A percentile compares a stretch with the other conserved stretches of the same genome.
Evolutionary conservation across 1,284 basidiomycete species (phyloP).

Genomic region (Ustilago loliicola): DNA sequence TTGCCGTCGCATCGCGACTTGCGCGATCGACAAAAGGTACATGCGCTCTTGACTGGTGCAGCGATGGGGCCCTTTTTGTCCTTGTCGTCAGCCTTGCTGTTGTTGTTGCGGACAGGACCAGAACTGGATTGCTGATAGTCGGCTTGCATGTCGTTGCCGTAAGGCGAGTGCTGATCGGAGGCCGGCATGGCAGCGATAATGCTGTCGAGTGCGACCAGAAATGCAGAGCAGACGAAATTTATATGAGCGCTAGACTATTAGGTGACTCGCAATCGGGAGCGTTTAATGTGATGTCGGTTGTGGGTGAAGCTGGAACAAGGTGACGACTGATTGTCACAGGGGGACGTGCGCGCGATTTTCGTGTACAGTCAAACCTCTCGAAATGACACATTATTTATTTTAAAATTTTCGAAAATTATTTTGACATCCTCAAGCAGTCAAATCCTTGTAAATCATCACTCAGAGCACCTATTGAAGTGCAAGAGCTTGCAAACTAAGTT

Average conservation of each 20-base stretch:
- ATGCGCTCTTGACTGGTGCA: conserved; percentile 60
- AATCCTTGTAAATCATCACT: no score
- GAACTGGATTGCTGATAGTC: conserved; percentile 22
- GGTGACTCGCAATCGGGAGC: no score
- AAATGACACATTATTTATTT: no score
- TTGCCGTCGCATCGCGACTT: conserved; percentile 67
- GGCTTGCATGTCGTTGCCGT: conserved; percentile 21
- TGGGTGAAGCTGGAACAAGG: no score
- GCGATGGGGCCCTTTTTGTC: conserved; percentile 54
- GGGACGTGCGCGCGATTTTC: neutral
- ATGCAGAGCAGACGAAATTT: neutral
- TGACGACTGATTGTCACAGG: neutral
- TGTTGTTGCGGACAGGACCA: conserved; percentile 38
- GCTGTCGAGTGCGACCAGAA: neutral
- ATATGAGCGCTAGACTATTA: neutral
- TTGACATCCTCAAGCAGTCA: no score
- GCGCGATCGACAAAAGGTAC: conserved; percentile 59
- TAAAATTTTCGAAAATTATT: no score
- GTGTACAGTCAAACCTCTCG: no score
- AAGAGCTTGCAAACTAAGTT: no score
- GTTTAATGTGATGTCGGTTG: no score
- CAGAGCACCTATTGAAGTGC: no score
- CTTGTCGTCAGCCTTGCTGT: conserved; percentile 39
- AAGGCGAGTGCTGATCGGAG: conserved; percentile 21
- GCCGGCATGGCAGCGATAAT: conserved; percentile 22